Conservation (phyloP, 2,329 filamentous ascomycete genomes). For the Fusarium algeriense region DNA sequence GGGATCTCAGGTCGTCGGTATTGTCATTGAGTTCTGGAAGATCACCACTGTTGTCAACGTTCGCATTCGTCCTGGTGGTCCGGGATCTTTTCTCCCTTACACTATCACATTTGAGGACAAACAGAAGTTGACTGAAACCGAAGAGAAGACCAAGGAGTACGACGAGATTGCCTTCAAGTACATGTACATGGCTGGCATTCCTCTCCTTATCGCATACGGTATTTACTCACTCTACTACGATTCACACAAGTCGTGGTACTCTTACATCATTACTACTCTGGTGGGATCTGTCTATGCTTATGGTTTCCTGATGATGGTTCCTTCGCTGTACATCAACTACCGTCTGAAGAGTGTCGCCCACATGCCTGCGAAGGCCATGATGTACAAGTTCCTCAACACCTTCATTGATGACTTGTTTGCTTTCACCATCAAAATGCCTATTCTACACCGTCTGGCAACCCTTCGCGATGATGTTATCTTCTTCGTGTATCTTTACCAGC, state of each 20-base stretch:
- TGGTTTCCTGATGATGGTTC: constrained; percentile 99
- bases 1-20: constrained; percentile 88
- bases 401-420: constrained; percentile 99
- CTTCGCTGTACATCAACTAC: constrained; percentile 98
- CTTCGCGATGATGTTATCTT: constrained; percentile 97
- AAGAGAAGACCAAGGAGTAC: constrained; percentile 98
- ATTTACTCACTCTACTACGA: constrained; percentile 93
- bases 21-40: constrained; percentile 83
- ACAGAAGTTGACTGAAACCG: constrained; percentile 92
- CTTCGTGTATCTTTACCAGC: constrained; percentile 96
- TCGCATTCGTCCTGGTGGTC: constrained; percentile 75
- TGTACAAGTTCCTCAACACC: constrained; percentile 98
- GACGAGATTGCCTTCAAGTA: constrained; percentile 98
- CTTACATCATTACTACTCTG: constrained; percentile 92
- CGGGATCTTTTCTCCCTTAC: constrained; percentile 81
- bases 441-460: constrained; percentile 90
- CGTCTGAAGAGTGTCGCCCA: constrained; percentile 94
- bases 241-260: constrained; percentile 97
- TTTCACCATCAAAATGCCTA: constrained; percentile 99
- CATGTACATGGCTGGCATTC: constrained; percentile 92
- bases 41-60: constrained; percentile 96
- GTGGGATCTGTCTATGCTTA: constrained; percentile 98
- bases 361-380: constrained; percentile 97
- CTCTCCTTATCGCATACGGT: constrained; percentile 89
- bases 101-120: constrained; percentile 92